Percentiles rank a stretch among this genome's conserved stretches.
Evolutionary conservation across 2,329 filamentous ascomycete genomes (phyloP).

Genomic region (Daldinia sp.): DNA sequence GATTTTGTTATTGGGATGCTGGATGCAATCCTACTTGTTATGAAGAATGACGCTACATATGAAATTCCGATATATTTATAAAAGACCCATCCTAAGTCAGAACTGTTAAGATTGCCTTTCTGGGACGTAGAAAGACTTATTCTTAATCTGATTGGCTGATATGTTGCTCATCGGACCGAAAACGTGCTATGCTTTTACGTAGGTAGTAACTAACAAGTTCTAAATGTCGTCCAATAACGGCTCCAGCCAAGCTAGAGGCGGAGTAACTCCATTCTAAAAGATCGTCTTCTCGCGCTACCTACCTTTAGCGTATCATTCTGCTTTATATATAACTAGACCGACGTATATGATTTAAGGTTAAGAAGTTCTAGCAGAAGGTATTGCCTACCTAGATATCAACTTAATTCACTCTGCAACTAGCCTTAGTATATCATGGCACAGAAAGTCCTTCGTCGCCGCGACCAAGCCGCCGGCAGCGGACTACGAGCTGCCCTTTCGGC

Average conservation of each 20-base stretch:
- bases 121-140: not conserved
- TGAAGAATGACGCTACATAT: not conserved
- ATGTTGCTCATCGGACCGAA: conserved; percentile 4
- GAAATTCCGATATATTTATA: not conserved
- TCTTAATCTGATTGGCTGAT: not conserved
- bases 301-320: not conserved
- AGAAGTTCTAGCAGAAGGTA: too few species aligned
- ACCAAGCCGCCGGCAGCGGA: conserved; percentile 39
- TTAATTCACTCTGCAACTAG: not conserved
- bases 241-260: conserved; percentile 7
- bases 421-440: conserved; percentile 29
- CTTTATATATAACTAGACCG: not conserved
- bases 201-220: not conserved
- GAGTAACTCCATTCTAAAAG: conserved; percentile 17
- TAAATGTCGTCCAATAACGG: not conserved
- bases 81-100: not conserved
- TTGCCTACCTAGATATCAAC: not conserved
- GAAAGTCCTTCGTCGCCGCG: conserved; percentile 41
- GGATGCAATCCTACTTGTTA: not conserved
- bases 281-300: not conserved
- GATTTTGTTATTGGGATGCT: not conserved
- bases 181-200: not conserved
- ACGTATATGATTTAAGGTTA: not conserved
- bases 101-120: conserved; percentile 4
- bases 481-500: conserved; percentile 44